phyloP scores from a whole-genome alignment of 345 rosid species.

The Salix arbutifolia region DNA sequence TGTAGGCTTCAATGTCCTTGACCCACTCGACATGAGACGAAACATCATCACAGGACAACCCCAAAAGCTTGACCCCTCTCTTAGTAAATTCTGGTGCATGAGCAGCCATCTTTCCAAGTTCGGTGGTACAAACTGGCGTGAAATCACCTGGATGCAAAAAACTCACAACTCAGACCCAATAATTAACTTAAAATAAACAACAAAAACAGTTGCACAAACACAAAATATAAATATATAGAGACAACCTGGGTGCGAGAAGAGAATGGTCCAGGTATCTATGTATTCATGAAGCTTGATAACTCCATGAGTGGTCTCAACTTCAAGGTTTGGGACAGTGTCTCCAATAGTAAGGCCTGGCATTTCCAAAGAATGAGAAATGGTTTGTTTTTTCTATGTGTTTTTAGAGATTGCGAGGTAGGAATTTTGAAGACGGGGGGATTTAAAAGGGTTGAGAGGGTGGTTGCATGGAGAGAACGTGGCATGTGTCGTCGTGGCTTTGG shows the following conservation, averaged over 20 bases:
- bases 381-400: not conserved
- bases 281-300: constrained; percentile 63
- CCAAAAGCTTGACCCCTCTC: constrained; percentile 69
- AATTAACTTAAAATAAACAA: not conserved
- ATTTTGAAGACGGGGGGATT: not conserved
- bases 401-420: not conserved
- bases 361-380: not conserved
- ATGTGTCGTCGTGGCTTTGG: constrained; percentile 2
- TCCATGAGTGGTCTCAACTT: constrained; percentile 62
- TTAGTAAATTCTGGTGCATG: constrained; percentile 44
- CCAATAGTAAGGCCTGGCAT: constrained; percentile 78
- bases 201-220: not conserved
- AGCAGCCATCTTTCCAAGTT: constrained; percentile 62
- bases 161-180: too few relatives aligned
- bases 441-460: not conserved
- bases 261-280: constrained; percentile 57
- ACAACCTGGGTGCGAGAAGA: constrained; percentile 75
- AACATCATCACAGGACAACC: constrained; percentile 71
- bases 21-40: constrained; percentile 62
- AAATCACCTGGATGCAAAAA: constrained; percentile 51
- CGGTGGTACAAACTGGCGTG: constrained; percentile 83
- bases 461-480: constrained; percentile 45
- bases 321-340: constrained; percentile 66
- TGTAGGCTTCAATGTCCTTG: constrained; percentile 68
- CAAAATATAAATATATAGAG: too few relatives aligned